A percentile compares a stretch with the other conserved stretches of the same genome.
Conservation (phyloP, 108 stramenopile species). For the Cyclotella sp. region DNA sequence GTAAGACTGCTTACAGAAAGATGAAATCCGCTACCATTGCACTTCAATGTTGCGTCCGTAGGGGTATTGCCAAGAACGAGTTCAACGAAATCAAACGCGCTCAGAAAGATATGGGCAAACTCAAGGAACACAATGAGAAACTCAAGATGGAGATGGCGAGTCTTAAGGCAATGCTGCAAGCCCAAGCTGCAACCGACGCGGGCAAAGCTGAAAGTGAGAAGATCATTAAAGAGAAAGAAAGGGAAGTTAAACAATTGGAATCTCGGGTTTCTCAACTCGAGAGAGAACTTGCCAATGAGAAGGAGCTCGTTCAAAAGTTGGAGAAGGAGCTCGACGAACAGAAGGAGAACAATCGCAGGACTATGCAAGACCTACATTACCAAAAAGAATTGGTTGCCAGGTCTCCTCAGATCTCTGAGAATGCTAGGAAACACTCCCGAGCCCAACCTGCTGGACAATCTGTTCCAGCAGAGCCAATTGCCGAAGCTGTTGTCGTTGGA, state of each 20-base stretch:
- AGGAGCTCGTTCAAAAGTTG: constrained; percentile 70
- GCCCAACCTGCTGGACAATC: constrained; percentile 9
- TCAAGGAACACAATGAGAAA: constrained; percentile 87
- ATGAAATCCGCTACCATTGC: constrained; percentile 79
- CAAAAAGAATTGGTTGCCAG: constrained; percentile 44
- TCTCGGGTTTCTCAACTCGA: constrained; percentile 80
- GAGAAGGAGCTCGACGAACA: constrained; percentile 66
- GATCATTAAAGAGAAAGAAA: constrained; percentile 70
- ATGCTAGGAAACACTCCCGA: constrained; percentile 28
- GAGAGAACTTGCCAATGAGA: constrained; percentile 70
- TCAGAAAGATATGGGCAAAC: constrained; percentile 88
- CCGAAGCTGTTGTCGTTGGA: constrained; percentile 55
- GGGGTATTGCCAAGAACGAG: constrained; percentile 61
- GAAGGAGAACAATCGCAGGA: constrained; percentile 48
- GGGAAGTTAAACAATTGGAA: constrained; percentile 75
- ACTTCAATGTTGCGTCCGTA: constrained; percentile 76
- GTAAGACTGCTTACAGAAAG: constrained; percentile 46
- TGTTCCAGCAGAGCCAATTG: constrained; percentile 41
- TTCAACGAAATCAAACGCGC: constrained; percentile 73
- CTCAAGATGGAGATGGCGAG: constrained; percentile 92
- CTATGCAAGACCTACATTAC: constrained; percentile 37
- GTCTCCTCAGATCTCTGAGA: constrained; percentile 30
- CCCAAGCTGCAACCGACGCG: constrained; percentile 77
- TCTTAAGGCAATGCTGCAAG: constrained; percentile 90
- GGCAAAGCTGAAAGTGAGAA: constrained; percentile 63